Conservation (phyloP, 495 filamentous ascomycete genomes). For the Astrocystis sublimbata region DNA sequence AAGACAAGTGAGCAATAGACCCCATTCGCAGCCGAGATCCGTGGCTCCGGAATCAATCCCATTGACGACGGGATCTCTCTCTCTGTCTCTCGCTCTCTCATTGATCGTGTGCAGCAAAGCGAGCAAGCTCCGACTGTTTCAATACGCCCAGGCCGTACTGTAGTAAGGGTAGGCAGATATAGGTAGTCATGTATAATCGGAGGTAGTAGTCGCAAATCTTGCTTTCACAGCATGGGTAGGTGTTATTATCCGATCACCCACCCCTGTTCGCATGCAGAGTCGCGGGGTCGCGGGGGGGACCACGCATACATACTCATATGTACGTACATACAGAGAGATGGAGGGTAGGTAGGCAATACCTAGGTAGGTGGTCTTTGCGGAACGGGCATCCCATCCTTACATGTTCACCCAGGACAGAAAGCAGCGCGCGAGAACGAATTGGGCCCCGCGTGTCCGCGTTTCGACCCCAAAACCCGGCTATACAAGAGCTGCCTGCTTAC, state of each 20-base stretch:
- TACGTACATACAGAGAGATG: background rate
- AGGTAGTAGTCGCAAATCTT: slow-evolving; percentile 12
- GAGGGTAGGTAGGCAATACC: too few species aligned
- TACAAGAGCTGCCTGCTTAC: slow-evolving; percentile 14
- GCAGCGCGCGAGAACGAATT: background rate
- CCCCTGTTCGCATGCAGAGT: slow-evolving; percentile 17
- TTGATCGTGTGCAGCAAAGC: background rate
- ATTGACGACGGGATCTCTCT: too few species aligned
- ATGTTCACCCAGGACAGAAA: slow-evolving; percentile 4
- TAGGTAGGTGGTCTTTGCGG: too few species aligned
- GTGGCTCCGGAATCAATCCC: slow-evolving; percentile 6
- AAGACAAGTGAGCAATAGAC: slow-evolving; percentile 12
- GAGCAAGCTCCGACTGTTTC: background rate
- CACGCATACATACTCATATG: too few species aligned
- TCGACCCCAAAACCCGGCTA: slow-evolving; percentile 3
- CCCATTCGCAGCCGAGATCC: slow-evolving; percentile 10
- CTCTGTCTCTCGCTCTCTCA: background rate
- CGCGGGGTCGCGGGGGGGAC: slow-evolving; percentile 3
- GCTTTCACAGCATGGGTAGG: slow-evolving; percentile 19
- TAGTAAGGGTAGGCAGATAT: background rate
- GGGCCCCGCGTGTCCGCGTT: background rate
- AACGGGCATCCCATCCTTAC: background rate
- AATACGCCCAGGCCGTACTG: background rate
- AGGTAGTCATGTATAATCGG: background rate
- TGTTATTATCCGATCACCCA: slow-evolving; percentile 15